These are phyloP conservation scores for Aspergillus neotritici DNA, from an alignment of 2,329 filamentous ascomycete genomes.

Conservation along the genomic window DNA sequence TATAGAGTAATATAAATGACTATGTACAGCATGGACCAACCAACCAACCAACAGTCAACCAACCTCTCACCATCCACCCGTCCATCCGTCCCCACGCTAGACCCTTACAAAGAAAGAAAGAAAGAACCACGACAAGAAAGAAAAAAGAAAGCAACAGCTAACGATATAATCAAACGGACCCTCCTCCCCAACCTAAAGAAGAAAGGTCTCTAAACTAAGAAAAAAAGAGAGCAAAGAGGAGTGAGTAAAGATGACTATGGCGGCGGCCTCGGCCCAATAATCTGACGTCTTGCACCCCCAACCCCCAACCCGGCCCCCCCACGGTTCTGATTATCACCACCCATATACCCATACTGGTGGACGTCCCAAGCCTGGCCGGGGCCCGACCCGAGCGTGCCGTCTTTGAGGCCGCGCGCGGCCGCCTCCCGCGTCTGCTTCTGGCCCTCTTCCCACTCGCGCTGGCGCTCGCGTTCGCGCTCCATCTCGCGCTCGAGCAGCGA, in stretches of 20 bases:
- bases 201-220: too few relatives aligned
- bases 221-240: too few relatives aligned
- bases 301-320: conserved; percentile 47
- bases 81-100: too few relatives aligned
- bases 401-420: conserved; percentile 35
- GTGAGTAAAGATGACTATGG: conserved; percentile 19
- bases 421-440: conserved; percentile 49
- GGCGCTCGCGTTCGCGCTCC: conserved; percentile 60
- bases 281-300: conserved; percentile 55
- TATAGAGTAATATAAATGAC: too few relatives aligned
- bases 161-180: too few relatives aligned
- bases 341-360: conserved; percentile 60
- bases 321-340: conserved; percentile 57
- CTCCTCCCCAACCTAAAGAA: too few relatives aligned
- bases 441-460: conserved; percentile 59
- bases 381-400: conserved; percentile 43
- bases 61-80: too few relatives aligned
- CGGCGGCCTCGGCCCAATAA: conserved; percentile 56
- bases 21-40: too few relatives aligned
- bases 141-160: too few relatives aligned
- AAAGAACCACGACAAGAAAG: too few relatives aligned
- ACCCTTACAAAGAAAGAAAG: too few relatives aligned
- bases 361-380: conserved; percentile 54
- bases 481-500: conserved; percentile 61
- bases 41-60: too few relatives aligned